Base-by-base conservation (phyloP, 2,329 filamentous ascomycete species). In the Xylariaceae sp. region DNA sequence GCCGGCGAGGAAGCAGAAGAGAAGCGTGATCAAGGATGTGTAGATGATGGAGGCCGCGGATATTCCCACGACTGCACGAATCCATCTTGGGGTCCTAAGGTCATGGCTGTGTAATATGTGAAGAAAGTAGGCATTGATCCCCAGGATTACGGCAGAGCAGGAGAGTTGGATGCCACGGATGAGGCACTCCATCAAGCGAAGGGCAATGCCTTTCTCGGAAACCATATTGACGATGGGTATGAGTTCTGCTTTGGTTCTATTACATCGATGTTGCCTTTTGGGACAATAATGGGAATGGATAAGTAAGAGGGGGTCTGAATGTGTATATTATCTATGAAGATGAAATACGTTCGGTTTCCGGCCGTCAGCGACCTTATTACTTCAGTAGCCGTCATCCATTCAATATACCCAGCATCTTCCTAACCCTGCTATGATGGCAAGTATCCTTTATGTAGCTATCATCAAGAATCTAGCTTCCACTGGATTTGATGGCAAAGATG, bases 61-160 rank as follows among this genome's bases (percentile, higher is more conserved):
- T 32, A 90, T 79, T 54, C 84, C 85, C 60, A 82, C 80, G n/a
- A 87, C 82, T 18, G 85, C 85, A 62, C 83, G 81, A 56, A 82
- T 73, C 77, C 81, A 83, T 52, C 71, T 80, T 7, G 5, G 6
- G 14, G 14, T 14, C 32, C 5, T 12, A 12, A 37, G 32, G 32
- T 10, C 32, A 16, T 37, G 32, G 14, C 14, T 16, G 14, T 37
- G 5, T 14, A 37, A 37, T 37, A 37, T 37, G 1, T 77, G 72
- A 23, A 90, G 79, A 77, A 85, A 90, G 74, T 88, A 90, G 48
- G 81, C 82, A 76, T 86, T 86, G 64, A 87, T 83, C 57, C 81
- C 85, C 40, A 90, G 78, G 47, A 89, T 81, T 57, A 89, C 79
- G 40, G 75, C 83, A 1, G 84, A 77, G 65, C 81, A 85, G 65